Conservation (phyloP, 2,329 filamentous ascomycete species). For the Fusarium fracticaudum region DNA sequence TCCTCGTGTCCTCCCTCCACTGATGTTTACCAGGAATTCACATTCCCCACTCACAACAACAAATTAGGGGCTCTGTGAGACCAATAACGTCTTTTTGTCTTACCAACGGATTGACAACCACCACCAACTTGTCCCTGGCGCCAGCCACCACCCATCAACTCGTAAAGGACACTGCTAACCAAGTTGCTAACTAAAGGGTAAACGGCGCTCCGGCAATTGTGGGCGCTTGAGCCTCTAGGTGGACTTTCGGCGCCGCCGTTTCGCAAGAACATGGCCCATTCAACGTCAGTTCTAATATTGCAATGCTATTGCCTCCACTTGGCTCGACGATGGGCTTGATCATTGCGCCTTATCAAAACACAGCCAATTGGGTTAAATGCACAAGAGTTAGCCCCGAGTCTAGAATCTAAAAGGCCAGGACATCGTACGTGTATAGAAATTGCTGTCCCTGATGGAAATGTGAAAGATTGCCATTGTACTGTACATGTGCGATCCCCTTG, state of each 20-base stretch:
- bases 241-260: slow-evolving; percentile 24
- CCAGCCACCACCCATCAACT: not conserved
- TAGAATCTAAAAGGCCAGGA: slow-evolving; percentile 8
- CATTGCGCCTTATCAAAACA: slow-evolving; percentile 20
- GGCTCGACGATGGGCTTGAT: slow-evolving; percentile 25
- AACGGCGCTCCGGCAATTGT: slow-evolving; percentile 33
- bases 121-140: slow-evolving; percentile 10
- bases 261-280: slow-evolving; percentile 18
- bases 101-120: slow-evolving; percentile 13
- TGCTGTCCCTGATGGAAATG: not conserved
- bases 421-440: not conserved
- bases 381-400: slow-evolving; percentile 11
- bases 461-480: not conserved
- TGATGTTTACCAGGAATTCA: not conserved
- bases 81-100: slow-evolving; percentile 35
- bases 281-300: slow-evolving; percentile 35
- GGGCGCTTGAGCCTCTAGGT: slow-evolving; percentile 21
- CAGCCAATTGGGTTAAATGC: slow-evolving; percentile 23
- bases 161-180: not conserved
- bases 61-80: slow-evolving; percentile 27
- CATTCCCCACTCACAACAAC: slow-evolving; percentile 15
- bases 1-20: not conserved
- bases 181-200: not conserved
- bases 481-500: not conserved
- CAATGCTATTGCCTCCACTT: slow-evolving; percentile 37